Evolutionary conservation across 2,329 filamentous ascomycete species (phyloP), one percentile per base, ranked within the genome.

Genomic region (Seiridium unicorne): DNA sequence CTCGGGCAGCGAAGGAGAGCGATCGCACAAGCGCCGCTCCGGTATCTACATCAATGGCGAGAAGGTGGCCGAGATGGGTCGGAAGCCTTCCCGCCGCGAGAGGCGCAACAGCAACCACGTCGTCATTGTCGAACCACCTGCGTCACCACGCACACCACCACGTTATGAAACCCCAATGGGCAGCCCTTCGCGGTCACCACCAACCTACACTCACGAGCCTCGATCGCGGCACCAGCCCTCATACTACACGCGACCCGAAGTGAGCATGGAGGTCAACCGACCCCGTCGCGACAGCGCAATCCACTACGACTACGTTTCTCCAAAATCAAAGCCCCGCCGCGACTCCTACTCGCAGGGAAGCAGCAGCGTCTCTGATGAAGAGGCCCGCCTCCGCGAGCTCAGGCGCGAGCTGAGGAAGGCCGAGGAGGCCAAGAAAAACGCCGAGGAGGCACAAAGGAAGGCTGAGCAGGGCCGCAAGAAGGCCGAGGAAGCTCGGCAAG

Each of bases 1-100:
- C 38, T 60, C 59, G 26, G 57, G 57, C 49, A 60, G 59, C 55
- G 59, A 60, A 4, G 59, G 51, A 4, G 59, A 60, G n/a, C 59
- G 54, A n/a, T 32, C 54, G 10, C 54, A 48, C 59, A 60, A 60
- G 42, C 34, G 54, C 13, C 59, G 59, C 44, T 60, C 59, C 18
- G 48, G 59, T 8, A 4, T 38, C 18, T 60, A 54, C 47, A 34
- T 53, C 44, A 49, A 51, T 31, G 54, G 47, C 59, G 46, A 51
- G 31, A 54, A 60, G 13, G 40, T 44, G 9, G 10, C 47, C 26
- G 57, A 59, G 26, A 40, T 59, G 13, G 18, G 8, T 42, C 57
- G 48, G 40, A 26, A 40, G 26, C 34, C 57, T n/a, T 42, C 59
- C 11, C 59, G 55, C 31, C 59, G 59, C 8, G 55, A 58, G 55